Evolutionary conservation across 2,329 filamentous ascomycete genomes (phyloP).

Genomic region (Xylariaceae sp.): DNA sequence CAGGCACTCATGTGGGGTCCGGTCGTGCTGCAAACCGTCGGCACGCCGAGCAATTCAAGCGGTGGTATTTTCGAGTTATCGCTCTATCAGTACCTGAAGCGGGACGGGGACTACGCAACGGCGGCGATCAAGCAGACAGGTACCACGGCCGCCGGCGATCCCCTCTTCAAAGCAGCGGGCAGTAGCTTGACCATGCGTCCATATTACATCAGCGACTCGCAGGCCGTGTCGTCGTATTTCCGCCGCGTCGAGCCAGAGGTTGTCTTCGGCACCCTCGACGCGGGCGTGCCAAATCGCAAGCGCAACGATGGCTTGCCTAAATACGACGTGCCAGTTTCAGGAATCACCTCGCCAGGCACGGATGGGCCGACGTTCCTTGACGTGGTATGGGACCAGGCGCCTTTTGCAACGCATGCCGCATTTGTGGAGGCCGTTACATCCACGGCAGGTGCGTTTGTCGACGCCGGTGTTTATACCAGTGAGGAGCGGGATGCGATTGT

Average conservation of each 20-base stretch:
- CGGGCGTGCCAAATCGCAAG: slow-evolving; percentile 30
- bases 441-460: slow-evolving; percentile 24
- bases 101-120: slow-evolving; percentile 30
- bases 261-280: slow-evolving; percentile 27
- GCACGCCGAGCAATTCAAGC: slow-evolving; percentile 20
- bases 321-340: slow-evolving; percentile 32
- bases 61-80: slow-evolving; percentile 28
- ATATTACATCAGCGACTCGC: slow-evolving; percentile 31
- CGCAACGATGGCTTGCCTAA: slow-evolving; percentile 30
- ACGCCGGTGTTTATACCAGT: slow-evolving; percentile 22
- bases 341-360: slow-evolving; percentile 27
- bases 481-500: slow-evolving; percentile 27
- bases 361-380: slow-evolving; percentile 35
- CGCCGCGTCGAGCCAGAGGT: slow-evolving; percentile 30
- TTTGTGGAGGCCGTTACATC: slow-evolving; percentile 26
- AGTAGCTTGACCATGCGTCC: slow-evolving; percentile 25
- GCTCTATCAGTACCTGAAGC: slow-evolving; percentile 31
- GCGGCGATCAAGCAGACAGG: slow-evolving; percentile 23
- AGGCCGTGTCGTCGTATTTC: slow-evolving; percentile 32
- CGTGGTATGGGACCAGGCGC: slow-evolving; percentile 31
- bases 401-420: slow-evolving; percentile 25
- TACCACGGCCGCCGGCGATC: slow-evolving; percentile 23
- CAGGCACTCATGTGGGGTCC: slow-evolving; percentile 34
- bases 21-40: slow-evolving; percentile 30
- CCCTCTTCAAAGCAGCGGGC: slow-evolving; percentile 22